These are phyloP conservation scores for Begonia fuchsioides DNA, from an alignment of 306 rosid genomes.

Conservation along the genomic window DNA sequence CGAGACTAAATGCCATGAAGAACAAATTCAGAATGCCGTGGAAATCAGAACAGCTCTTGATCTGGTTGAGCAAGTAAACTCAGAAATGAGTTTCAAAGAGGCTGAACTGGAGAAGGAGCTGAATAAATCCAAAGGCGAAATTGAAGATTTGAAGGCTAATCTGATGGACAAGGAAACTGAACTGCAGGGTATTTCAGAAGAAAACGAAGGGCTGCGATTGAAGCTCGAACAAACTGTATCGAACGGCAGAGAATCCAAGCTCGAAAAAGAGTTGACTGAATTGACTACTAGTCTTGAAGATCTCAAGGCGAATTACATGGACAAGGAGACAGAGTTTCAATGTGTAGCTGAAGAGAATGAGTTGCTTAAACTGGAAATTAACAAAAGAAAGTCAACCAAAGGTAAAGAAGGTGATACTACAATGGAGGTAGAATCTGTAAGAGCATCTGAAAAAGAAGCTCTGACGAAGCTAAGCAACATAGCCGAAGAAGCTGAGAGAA, in stretches of 20 bases:
- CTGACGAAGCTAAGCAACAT: constrained; percentile 46
- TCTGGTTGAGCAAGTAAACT: constrained; percentile 52
- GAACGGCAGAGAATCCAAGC: constrained; percentile 31
- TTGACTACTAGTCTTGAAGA: constrained; percentile 34
- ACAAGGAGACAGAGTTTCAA: constrained; percentile 72
- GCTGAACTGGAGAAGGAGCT: constrained; percentile 41
- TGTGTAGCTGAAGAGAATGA: constrained; percentile 70
- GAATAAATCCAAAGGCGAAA: constrained; percentile 26
- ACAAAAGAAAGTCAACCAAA: constrained; percentile 18
- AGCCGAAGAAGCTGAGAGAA: constrained; percentile 73
- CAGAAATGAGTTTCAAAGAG: constrained; percentile 31
- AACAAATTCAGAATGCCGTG: constrained; percentile 48
- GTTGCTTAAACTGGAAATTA: constrained; percentile 42
- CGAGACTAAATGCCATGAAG: constrained; percentile 64
- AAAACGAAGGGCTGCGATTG: constrained; percentile 54
- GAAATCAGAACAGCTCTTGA: constrained; percentile 49
- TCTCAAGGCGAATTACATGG: constrained; percentile 56
- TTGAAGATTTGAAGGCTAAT: constrained; percentile 71
- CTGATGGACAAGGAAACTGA: constrained; percentile 95
- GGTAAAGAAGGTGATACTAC: constrained; percentile 25
- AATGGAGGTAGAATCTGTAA: constrained; percentile 40
- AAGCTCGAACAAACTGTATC: constrained; percentile 35
- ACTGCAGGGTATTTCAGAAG: constrained; percentile 71
- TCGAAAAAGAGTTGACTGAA: constrained; percentile 35
- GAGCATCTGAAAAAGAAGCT: constrained; percentile 44